Base-by-base conservation (phyloP, 2,329 filamentous ascomycete species). In the Alternaria triticina region DNA sequence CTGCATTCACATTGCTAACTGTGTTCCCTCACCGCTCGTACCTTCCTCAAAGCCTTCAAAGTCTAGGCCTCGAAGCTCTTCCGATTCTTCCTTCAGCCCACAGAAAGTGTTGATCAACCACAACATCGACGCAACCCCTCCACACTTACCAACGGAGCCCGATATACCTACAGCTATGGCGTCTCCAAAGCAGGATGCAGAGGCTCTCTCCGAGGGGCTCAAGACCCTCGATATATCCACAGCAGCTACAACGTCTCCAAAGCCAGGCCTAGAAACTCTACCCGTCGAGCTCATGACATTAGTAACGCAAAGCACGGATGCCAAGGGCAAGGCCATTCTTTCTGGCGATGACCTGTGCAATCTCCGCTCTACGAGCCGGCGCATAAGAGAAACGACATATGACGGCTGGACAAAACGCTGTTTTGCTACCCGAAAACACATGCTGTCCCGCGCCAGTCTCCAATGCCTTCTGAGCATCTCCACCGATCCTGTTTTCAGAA, bases 401-500 rank as follows among this genome's bases (percentile, higher is more conserved):
- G 36, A 40, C 9, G n/a, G 0, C 5, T 40, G 36, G 36, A 17
- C 2, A 17, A 40, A 40, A 40, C 36, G n/a, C 36, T 40, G 36
- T 40, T 40, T 40, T 5, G 0, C 36, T 40, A 40, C 36, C 4
- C 36, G 36, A 17, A 40, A 40, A 40, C 36, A 40, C 17, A 40
- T 40, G 36, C 36, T 40, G 8, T 40, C 36, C 36, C 36, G n/a
- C 36, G 36, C n/a, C 36, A 40, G 36, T 40, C 36, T 40, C 15
- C 36, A 40, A 40, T 40, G 36, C 36, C 36, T 40, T 40, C 9
- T 40, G 36, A 17, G 36, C 36, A 40, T 40, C 36, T 40, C 36
- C 36, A 40, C 9, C 36, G n/a, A 40, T 40, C 36, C 36, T 40
- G 36, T 40, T 40, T 10, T 17, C 7, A 40, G 36, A 40, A 40